A percentile compares a stretch with the other conserved stretches of the same genome.
Evolutionary conservation across 2,329 filamentous ascomycete genomes (phyloP).

Genomic region (Colletotrichum orbiculare): DNA sequence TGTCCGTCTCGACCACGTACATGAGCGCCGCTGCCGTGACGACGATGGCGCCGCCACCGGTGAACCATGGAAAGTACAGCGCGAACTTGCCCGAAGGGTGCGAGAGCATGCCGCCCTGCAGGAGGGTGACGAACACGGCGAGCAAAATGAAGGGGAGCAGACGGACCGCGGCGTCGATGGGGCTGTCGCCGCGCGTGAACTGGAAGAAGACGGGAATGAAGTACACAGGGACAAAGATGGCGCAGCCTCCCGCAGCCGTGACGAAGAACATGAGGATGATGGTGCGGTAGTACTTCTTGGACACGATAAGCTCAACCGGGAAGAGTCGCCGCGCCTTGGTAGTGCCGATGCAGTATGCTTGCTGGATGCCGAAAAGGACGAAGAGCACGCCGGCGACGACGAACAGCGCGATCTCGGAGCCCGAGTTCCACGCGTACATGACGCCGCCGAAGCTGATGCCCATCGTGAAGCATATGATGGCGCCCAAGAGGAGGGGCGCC

Average conservation of each 20-base stretch:
- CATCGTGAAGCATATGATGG: conserved; percentile 56
- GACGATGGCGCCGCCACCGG: conserved; percentile 48
- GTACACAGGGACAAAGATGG: conserved; percentile 49
- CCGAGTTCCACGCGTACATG: conserved; percentile 58
- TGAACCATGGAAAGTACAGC: conserved; percentile 52
- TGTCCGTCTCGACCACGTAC: conserved; percentile 42
- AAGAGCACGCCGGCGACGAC: conserved; percentile 54
- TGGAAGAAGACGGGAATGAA: conserved; percentile 63
- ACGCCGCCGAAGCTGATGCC: conserved; percentile 63
- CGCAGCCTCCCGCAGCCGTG: conserved; percentile 20
- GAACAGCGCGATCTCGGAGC: conserved; percentile 57
- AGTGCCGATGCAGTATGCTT: conserved; percentile 54
- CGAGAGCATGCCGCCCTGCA: conserved; percentile 38
- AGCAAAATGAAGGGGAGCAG: conserved; percentile 52
- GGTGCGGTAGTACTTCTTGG: conserved; percentile 37
- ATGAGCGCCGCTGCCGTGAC: conserved; percentile 49
- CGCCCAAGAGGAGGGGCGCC: conserved; percentile 53
- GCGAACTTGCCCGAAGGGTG: conserved; percentile 41
- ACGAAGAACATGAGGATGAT: conserved; percentile 27
- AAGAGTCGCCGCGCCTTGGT: conserved; percentile 52
- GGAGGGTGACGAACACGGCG: conserved; percentile 46
- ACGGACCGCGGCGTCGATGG: conserved; percentile 52
- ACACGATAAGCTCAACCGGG: conserved; percentile 56
- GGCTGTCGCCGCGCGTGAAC: conserved; percentile 54
- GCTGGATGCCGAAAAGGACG: conserved; percentile 57